These are phyloP conservation scores for Hanseniaspora thailandica DNA, from an alignment of 805 yeast species.

Conservation along the genomic window DNA sequence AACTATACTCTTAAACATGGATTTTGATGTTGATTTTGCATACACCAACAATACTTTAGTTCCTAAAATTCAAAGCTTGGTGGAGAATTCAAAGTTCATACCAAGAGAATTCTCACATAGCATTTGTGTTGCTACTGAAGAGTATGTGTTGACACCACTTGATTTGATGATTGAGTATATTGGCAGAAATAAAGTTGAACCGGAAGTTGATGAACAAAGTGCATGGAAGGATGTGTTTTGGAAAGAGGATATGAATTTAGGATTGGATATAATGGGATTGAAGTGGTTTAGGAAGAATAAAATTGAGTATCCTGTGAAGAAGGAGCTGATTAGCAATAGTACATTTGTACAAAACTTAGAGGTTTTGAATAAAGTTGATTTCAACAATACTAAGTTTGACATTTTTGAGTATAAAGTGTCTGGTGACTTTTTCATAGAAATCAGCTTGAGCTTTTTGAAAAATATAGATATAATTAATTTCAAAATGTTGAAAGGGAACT, in stretches of 20 bases:
- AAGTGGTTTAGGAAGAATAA: background rate
- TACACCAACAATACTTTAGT: background rate
- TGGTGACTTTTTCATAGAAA: conserved; percentile 11
- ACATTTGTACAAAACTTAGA: conserved; percentile 7
- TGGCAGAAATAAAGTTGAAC: conserved; percentile 8
- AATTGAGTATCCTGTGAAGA: background rate
- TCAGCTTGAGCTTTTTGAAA: conserved; percentile 4
- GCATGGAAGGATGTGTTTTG: background rate
- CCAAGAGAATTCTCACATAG: conserved; percentile 10
- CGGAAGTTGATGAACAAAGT: background rate
- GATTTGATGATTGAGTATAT: conserved; percentile 14
- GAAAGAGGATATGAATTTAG: conserved; percentile 7
- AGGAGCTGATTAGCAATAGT: conserved; percentile 2
- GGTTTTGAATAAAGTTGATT: conserved; percentile 10
- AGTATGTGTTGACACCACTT: conserved; percentile 8
- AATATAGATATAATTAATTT: conserved; percentile 11
- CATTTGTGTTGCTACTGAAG: conserved; percentile 9
- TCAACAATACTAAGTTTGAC: conserved; percentile 11
- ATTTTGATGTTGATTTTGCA: background rate
- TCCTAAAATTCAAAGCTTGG: background rate
- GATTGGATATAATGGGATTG: background rate
- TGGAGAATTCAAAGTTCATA: background rate
- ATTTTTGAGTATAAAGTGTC: conserved; percentile 2
- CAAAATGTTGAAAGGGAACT: conserved; percentile 9
- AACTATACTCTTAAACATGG: background rate